Base-by-base conservation (phyloP, 192 early-diverging fungal genomes). In the Irineochytrium annulatum region DNA sequence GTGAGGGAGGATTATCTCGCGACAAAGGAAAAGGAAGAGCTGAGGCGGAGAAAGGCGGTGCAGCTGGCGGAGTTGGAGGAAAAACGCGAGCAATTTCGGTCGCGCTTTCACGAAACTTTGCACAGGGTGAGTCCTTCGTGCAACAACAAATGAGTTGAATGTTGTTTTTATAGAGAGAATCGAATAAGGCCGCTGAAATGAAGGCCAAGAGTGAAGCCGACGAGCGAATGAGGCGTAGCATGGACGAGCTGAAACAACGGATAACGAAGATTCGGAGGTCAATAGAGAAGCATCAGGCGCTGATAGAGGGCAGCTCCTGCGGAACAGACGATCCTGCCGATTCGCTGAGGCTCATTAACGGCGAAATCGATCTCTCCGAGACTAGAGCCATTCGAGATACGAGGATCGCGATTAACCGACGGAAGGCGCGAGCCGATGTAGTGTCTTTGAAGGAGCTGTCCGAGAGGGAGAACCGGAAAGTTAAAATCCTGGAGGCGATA, bases 261-360 rank as follows among this genome's bases (percentile, higher is more conserved):
- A 57, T 60, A 14, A 20, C 48, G 2, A 67, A 67, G 34, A 67
- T 67, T 54, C 48, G 57, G n/a, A 55, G 52, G 26, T 24, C 56
- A 3, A 52, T 67, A 22, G 46, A 49, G 22, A 8, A 24, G 26
- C 6, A 14, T 22, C 8, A 49, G 26, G 26, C 20, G 65, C 65
- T 17, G 57, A 59, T 44, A 6, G 55, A 27, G 30, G 14, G 22
- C 34, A 13, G 16, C 16, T 45, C 11, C n/a, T 14, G 24, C 22
- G 46, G 26, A 24, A 24, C 37, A 41, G 37, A 8, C 11, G 37
- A 41, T 13, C 8, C 24, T 14, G 26, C 26, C 46, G 17, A 49
- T 22, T 41, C 37, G 11, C 37, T 41, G n/a, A 41, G 37, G 37
- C 32, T 62, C 30, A 32, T 6, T 6, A 51, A 54, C 17, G 62